These are phyloP conservation scores for Fragaria nilgerrensis DNA, from an alignment of 306 rosid species.

Conservation along the genomic window DNA sequence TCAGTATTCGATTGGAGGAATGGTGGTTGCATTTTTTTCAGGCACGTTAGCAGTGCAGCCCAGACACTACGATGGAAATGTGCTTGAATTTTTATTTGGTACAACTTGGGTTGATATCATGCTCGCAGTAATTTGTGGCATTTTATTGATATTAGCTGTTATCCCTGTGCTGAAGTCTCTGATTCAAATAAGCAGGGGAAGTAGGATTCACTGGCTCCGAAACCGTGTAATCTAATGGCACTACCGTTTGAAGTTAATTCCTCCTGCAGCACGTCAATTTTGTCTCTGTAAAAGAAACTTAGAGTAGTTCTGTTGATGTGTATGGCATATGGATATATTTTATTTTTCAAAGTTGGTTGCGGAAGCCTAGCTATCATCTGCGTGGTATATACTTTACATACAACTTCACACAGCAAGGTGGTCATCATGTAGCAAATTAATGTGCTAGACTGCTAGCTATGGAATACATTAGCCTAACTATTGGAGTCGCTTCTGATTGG, in stretches of 20 bases:
- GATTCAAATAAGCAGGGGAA: background rate
- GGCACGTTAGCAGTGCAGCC: background rate
- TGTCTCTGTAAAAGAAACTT: background rate
- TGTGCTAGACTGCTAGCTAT: too few species aligned
- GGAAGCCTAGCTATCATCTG: too few species aligned
- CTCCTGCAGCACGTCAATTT: background rate
- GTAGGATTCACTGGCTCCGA: background rate
- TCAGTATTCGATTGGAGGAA: background rate
- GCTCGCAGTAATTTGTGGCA: slow-evolving; percentile 4
- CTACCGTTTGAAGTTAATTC: background rate
- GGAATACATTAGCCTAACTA: too few species aligned
- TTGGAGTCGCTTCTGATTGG: too few species aligned
- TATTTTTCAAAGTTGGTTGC: background rate
- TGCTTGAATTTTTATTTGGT: slow-evolving; percentile 1
- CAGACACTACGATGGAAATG: background rate
- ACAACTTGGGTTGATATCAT: background rate
- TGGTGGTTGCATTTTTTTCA: background rate
- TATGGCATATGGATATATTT: background rate
- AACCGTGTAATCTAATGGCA: background rate
- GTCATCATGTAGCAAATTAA: too few species aligned
- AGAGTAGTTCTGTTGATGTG: background rate
- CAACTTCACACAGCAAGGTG: too few species aligned
- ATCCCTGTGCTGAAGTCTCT: slow-evolving; percentile 7
- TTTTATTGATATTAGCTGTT: background rate
- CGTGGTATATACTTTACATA: too few species aligned